phyloP scores from a whole-genome alignment of 192 early-diverging fungal species.

The Podila horticola region DNA sequence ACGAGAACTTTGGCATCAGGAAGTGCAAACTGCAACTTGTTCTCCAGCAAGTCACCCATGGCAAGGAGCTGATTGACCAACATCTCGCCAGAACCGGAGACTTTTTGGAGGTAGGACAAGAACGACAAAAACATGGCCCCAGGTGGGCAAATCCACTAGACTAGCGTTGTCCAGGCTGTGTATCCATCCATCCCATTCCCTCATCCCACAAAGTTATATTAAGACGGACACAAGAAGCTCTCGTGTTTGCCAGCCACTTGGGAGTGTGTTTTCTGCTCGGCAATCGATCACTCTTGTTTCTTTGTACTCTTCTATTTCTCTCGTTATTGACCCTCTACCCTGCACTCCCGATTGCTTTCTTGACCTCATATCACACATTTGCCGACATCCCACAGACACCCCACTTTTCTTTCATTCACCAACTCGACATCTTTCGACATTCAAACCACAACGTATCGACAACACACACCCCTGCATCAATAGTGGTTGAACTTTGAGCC shows the following conservation, averaged over 20 bases:
- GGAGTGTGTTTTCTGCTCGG: no score
- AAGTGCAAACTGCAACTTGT: neutral
- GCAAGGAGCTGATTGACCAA: conserved; percentile 1
- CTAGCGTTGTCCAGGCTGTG: no score
- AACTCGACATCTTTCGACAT: no score
- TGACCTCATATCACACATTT: neutral
- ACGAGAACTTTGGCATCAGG: conserved; percentile 1
- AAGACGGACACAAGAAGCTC: no score
- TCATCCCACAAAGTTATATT: no score
- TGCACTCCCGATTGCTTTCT: neutral
- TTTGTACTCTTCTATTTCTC: neutral
- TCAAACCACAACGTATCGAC: no score
- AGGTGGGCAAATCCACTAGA: neutral
- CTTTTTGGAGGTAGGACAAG: neutral
- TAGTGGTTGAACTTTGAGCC: no score
- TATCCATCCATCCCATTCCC: no score
- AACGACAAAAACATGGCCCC: neutral
- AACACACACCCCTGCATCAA: no score
- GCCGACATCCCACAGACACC: neutral
- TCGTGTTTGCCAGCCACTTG: no score
- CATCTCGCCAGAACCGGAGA: neutral
- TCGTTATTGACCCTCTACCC: neutral
- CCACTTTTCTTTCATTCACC: neutral
- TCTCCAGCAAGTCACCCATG: neutral
- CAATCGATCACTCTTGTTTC: no score